Conservation (phyloP, 352 stramenopile species). For the Ochromonadaceae sp. region DNA sequence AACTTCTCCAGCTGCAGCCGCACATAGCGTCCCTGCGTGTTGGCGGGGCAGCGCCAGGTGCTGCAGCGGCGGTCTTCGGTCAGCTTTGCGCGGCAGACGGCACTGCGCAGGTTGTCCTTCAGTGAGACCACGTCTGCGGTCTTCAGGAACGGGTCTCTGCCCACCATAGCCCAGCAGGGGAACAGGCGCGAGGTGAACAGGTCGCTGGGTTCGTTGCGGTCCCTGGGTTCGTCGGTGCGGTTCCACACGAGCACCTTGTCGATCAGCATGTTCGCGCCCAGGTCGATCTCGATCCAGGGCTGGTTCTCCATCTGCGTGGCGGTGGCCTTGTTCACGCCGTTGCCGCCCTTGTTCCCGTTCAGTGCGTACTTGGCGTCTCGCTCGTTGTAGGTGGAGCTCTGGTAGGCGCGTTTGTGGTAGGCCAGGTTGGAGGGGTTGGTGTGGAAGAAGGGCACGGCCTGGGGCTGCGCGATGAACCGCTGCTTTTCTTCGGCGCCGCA, state of each 20-base stretch:
- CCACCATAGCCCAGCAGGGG: constrained; percentile 78
- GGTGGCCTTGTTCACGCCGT: constrained; percentile 48
- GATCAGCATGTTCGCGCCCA: constrained; percentile 37
- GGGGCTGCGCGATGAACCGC: constrained; percentile 50
- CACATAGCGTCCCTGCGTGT: constrained; percentile 56
- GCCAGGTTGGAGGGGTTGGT: constrained; percentile 69
- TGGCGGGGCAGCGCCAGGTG: constrained; percentile 63
- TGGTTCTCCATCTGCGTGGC: constrained; percentile 76
- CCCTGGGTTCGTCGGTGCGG: constrained; percentile 58
- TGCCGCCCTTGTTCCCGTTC: constrained; percentile 51
- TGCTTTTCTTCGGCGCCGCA: constrained; percentile 50
- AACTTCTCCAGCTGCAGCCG: constrained; percentile 65
- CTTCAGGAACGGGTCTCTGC: constrained; percentile 60
- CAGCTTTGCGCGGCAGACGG: constrained; percentile 56
- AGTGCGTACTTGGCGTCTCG: constrained; percentile 55
- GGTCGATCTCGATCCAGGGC: constrained; percentile 78
- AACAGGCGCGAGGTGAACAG: constrained; percentile 63
- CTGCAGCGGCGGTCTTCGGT: constrained; percentile 50
- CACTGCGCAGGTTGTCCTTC: constrained; percentile 55
- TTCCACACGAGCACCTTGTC: constrained; percentile 54
- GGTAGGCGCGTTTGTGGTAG: constrained; percentile 45
- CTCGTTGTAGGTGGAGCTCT: constrained; percentile 75
- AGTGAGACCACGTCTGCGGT: constrained; percentile 55
- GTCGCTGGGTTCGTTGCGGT: constrained; percentile 46
- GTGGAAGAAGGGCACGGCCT: constrained; percentile 52